phyloP scores from a whole-genome alignment of 2,329 filamentous ascomycete species.

The Penicillium sp. region DNA sequence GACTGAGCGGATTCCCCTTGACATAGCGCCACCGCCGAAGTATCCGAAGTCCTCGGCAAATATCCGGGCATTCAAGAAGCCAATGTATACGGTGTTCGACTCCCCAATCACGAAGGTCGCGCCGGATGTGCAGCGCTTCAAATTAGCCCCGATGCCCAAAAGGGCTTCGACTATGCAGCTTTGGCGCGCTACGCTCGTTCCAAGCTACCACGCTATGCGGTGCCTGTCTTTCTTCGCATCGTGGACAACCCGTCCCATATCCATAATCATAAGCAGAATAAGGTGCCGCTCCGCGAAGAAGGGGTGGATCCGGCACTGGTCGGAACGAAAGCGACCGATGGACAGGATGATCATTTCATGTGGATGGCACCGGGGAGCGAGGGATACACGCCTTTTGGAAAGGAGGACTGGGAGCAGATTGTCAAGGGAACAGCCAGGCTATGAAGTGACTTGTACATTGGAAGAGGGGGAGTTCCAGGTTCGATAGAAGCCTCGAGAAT shows the following conservation, averaged over 20 bases:
- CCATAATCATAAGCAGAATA: slow-evolving; percentile 76
- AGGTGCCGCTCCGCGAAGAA: slow-evolving; percentile 61
- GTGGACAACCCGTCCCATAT: slow-evolving; percentile 42
- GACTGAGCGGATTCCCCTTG: not conserved
- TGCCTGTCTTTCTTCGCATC: slow-evolving; percentile 66
- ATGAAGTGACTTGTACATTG: slow-evolving; percentile 17
- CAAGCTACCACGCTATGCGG: slow-evolving; percentile 65
- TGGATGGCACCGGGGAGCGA: slow-evolving; percentile 47
- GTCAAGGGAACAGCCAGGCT: slow-evolving; percentile 42
- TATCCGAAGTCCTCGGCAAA: slow-evolving; percentile 56
- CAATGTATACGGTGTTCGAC: slow-evolving; percentile 62
- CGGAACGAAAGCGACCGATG: slow-evolving; percentile 40
- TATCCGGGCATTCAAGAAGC: slow-evolving; percentile 58
- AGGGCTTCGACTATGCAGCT: slow-evolving; percentile 53
- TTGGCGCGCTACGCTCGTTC: slow-evolving; percentile 55
- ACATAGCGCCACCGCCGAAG: slow-evolving; percentile 53
- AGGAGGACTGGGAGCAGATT: slow-evolving; percentile 54
- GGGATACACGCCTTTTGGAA: slow-evolving; percentile 55
- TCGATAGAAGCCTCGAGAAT: too few species aligned
- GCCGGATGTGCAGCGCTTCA: slow-evolving; percentile 57
- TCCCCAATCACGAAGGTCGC: slow-evolving; percentile 62
- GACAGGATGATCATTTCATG: slow-evolving; percentile 42
- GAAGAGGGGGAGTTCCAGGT: too few species aligned
- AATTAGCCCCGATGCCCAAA: slow-evolving; percentile 47
- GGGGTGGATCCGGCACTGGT: slow-evolving; percentile 55